Evolutionary conservation across 1,284 basidiomycete species (phyloP), one percentile per base, ranked within the genome.

Genomic region (Malassezia vespertilionis): DNA sequence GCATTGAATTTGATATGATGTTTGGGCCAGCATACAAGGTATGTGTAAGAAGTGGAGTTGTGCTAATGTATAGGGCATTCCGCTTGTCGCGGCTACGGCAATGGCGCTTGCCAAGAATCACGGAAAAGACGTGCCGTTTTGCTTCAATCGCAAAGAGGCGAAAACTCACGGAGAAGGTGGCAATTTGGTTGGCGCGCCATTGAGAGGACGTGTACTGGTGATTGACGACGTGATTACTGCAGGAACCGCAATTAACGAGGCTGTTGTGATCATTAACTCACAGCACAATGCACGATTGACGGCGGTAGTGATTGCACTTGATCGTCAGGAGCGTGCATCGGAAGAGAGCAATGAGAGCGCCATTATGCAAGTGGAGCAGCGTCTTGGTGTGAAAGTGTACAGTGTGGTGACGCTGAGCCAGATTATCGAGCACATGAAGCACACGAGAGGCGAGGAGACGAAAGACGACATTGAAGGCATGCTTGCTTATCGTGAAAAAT

Each of bases 91-190:
- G 0, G 80, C 84, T 36, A 89, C 90, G 1, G 78, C 85, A 2
- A 77, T 93, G 21, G 77, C 83, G 24, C 76, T 97, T 27, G 62
- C 69, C 14, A 75, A 79, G 48, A 75, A 79, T 47, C 77, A 86
- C 63, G 74, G 75, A 3, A 76, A 81, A 38, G 75, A 81, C 36
- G 80, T 89, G 23, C 84, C 84, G 0, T 86, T 86, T 61, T 83
- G 84, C 27, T 95, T 90, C 69, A 90, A 96, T 71, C 78, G 91
- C 33, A 97, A 97, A 74, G 93, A 97, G 72, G 82, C 78, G 35
- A 97, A 97, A 73, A 83, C 84, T 53, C 90, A 97, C 65, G 91
- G 91, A 6, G 91, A 97, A 72, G 91, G 93, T n/a, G 93, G 91
- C 1, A 77, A 77, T 33, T 80, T 95, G 62, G 88, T 97, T 52